Percentiles rank a stretch among this genome's conserved stretches.
Evolutionary conservation across 805 yeast genomes (phyloP).

Genomic region (Kodamaea jinghongensis): DNA sequence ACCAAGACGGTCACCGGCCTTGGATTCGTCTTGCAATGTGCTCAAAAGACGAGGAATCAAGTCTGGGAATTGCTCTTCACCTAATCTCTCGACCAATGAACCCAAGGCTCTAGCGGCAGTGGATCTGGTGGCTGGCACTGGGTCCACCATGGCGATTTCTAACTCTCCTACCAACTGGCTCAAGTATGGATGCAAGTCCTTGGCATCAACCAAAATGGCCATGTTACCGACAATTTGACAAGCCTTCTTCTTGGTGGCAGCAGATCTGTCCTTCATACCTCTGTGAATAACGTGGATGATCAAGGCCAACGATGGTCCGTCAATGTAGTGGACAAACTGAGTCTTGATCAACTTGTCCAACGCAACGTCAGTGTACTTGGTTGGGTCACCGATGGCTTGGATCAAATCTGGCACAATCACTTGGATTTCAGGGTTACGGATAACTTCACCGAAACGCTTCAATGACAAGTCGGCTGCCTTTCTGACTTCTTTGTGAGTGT

Average conservation of each 20-base stretch:
- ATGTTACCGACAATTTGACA: constrained; percentile 98
- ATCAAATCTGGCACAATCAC: constrained; percentile 81
- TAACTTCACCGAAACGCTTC: constrained; percentile 93
- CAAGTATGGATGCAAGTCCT: constrained; percentile 82
- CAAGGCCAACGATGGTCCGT: constrained; percentile 94
- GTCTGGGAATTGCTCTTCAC: constrained; percentile 93
- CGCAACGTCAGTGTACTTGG: constrained; percentile 84
- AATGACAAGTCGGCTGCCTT: constrained; percentile 89
- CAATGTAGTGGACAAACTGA: constrained; percentile 95
- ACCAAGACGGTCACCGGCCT: constrained; percentile 90
- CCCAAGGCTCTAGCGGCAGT: constrained; percentile 98
- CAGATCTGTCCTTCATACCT: constrained; percentile 95
- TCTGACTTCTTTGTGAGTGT: constrained; percentile 94
- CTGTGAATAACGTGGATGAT: constrained; percentile 93
- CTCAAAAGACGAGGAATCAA: constrained; percentile 76
- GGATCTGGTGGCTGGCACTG: constrained; percentile 95
- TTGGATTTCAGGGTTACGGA: constrained; percentile 95
- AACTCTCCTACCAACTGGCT: constrained; percentile 74
- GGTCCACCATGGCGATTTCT: constrained; percentile 95
- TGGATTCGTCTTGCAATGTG: constrained; percentile 72
- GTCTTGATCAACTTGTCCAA: constrained; percentile 83
- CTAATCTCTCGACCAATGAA: constrained; percentile 90
- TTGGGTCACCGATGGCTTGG: constrained; percentile 94
- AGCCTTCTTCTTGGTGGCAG: constrained; percentile 85
- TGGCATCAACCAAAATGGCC: constrained; percentile 91